A percentile compares a stretch with the other conserved stretches of the same genome.
These are phyloP conservation scores for Aspergillus flavus DNA, from an alignment of 2,329 filamentous ascomycete species.

Conservation along the genomic window DNA sequence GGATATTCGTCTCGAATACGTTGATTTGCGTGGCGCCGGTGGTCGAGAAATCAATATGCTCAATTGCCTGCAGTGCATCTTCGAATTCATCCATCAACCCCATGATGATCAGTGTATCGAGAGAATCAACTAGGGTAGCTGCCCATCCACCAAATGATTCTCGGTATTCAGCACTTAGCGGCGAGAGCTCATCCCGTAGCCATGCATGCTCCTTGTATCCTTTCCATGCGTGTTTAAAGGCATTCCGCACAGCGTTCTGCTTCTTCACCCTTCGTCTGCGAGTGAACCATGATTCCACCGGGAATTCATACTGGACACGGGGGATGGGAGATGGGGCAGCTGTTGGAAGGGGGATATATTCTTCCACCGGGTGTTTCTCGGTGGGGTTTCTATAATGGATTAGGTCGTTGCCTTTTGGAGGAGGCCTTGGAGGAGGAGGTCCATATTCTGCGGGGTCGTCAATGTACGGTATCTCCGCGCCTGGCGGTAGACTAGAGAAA, in stretches of 20 bases:
- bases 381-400: constrained; percentile 70
- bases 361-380: constrained; percentile 76
- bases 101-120: constrained; percentile 87
- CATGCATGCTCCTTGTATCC: constrained; percentile 82
- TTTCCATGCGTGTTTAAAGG: constrained; percentile 77
- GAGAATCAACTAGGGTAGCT: constrained; percentile 78
- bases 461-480: constrained; percentile 18
- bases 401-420: constrained; percentile 11
- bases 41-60: constrained; percentile 79
- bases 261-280: constrained; percentile 66
- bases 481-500: constrained; percentile 27
- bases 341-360: constrained; percentile 72
- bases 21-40: constrained; percentile 70
- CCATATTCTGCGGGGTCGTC: constrained; percentile 15
- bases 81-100: constrained; percentile 77
- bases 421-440: neutral
- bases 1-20: constrained; percentile 88
- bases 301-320: constrained; percentile 74
- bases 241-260: constrained; percentile 68
- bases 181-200: constrained; percentile 82
- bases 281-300: constrained; percentile 60
- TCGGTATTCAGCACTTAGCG: constrained; percentile 67
- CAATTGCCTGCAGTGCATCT: constrained; percentile 70
- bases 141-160: constrained; percentile 93
- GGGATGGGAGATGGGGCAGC: constrained; percentile 71